These are phyloP conservation scores for Sarocladium kiliense DNA, from an alignment of 2,329 filamentous ascomycete species.

Conservation along the genomic window DNA sequence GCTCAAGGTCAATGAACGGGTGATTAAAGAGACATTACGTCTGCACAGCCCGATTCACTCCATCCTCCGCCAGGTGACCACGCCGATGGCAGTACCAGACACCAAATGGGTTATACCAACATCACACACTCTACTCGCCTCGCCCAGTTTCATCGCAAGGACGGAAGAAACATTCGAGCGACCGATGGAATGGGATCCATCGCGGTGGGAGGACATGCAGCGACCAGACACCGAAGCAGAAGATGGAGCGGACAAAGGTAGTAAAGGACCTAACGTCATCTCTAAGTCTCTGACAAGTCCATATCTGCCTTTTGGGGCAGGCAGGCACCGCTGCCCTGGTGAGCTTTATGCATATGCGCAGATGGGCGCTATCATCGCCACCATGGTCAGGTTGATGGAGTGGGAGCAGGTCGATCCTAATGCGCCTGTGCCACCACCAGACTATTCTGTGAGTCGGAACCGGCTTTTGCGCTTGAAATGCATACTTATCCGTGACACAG, in stretches of 20 bases:
- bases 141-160: conserved; percentile 3
- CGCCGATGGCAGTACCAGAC: neutral
- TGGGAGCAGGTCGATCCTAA: conserved; percentile 1
- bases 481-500: too few species aligned
- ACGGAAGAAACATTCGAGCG: neutral
- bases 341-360: neutral
- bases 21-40: conserved; percentile 3
- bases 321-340: neutral
- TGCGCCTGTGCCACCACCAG: neutral
- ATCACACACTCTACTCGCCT: neutral
- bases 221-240: neutral
- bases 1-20: conserved; percentile 1
- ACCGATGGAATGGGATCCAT: neutral
- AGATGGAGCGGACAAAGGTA: neutral
- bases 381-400: conserved; percentile 4
- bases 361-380: conserved; percentile 1
- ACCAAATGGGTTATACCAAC: neutral
- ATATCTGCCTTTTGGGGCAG: neutral
- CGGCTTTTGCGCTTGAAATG: too few species aligned
- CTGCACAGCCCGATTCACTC: conserved; percentile 3
- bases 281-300: neutral
- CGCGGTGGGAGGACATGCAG: neutral
- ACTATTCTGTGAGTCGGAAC: conserved; percentile 1
- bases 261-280: neutral
- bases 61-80: conserved; percentile 1